Base-by-base conservation (phyloP, 2,329 filamentous ascomycete species). In the Penicillium sp. region DNA sequence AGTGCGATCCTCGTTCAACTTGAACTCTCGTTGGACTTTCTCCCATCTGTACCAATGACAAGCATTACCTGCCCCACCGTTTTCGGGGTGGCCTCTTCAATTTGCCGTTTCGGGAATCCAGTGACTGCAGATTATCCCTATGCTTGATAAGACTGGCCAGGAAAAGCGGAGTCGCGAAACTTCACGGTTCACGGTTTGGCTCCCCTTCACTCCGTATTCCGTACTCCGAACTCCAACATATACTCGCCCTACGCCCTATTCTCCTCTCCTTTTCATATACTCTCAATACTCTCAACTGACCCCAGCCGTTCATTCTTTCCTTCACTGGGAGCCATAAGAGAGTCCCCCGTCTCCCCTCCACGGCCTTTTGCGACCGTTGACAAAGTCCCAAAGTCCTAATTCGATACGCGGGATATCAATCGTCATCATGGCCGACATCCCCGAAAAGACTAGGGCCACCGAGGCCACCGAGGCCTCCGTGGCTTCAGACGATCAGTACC, bases 401-500 rank as follows among this genome's bases (percentile, higher is more conserved):
- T 31, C 14, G 29, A 32, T 14, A 8, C 24, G 24, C 29, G 29
- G 29, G 14, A 32, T 10, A 4, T 27, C 26, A 4, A n/a, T 27
- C 35, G 23, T 23, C 41, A 54, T 48, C 47, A 47, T 48, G 40
- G 35, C 36, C 29, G 43, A 51, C 11, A 39, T 42, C 14, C 42
- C 55, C 18, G 59, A 66, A 35, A 65, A 66, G 47, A 43, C 42
- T 26, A 42, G 46, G 24, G 50, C 54, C 23, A 36, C 58, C 29
- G 61, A 66, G 39, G n/a, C n/a, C n/a, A n/a, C n/a, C n/a, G 36
- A 54, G 10, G 40, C 49, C 9, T 40, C 54, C 9, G 47, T 56
- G 11, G 41, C 54, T 10, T 49, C 57, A 3, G 61, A 66, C 35
- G 63, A 64, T 28, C 51, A 58, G 23, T 40, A 44, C n/a, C 50